A percentile compares a stretch with the other conserved stretches of the same genome.
Evolutionary conservation across 257 asterid genomes (phyloP).

Genomic region (Nicotiana tabacum): DNA sequence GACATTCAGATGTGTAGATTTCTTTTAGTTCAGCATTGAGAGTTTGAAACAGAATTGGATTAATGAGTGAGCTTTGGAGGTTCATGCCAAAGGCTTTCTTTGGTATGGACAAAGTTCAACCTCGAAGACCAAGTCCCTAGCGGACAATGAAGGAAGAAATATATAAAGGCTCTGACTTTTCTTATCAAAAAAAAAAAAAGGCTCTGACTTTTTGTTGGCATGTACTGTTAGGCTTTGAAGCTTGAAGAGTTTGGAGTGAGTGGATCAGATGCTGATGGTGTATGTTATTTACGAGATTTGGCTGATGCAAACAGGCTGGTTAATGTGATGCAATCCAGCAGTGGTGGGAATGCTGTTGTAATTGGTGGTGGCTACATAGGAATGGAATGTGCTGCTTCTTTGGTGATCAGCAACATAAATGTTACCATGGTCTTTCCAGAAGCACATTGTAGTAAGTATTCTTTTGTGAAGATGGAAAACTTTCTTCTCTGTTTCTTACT

Average conservation of each 20-base stretch:
- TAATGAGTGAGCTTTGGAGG: not conserved
- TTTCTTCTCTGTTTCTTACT: not conserved
- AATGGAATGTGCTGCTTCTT: constrained; percentile 91
- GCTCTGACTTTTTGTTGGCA: constrained; percentile 21
- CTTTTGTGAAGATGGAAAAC: not conserved
- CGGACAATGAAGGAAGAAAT: not conserved
- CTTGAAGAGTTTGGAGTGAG: constrained; percentile 90
- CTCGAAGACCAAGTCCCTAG: constrained; percentile 4
- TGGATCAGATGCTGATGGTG: constrained; percentile 68
- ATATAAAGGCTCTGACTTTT: constrained; percentile 13
- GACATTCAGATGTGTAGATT: not conserved
- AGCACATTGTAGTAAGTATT: constrained; percentile 71
- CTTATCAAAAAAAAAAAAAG: too few species aligned
- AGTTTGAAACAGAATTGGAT: not conserved
- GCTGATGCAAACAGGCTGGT: constrained; percentile 78
- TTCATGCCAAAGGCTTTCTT: constrained; percentile 7
- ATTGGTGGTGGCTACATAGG: constrained; percentile 93
- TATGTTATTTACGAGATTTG: constrained; percentile 72
- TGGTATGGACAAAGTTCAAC: constrained; percentile 6
- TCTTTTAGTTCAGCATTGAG: not conserved
- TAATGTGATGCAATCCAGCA: constrained; percentile 52
- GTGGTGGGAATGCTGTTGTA: constrained; percentile 76
- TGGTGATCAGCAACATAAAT: constrained; percentile 67
- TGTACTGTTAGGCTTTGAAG: constrained; percentile 59
- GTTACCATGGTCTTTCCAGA: constrained; percentile 92